Base-by-base conservation (phyloP, 768 basidiomycete species). In the Serpula lacrymans region DNA sequence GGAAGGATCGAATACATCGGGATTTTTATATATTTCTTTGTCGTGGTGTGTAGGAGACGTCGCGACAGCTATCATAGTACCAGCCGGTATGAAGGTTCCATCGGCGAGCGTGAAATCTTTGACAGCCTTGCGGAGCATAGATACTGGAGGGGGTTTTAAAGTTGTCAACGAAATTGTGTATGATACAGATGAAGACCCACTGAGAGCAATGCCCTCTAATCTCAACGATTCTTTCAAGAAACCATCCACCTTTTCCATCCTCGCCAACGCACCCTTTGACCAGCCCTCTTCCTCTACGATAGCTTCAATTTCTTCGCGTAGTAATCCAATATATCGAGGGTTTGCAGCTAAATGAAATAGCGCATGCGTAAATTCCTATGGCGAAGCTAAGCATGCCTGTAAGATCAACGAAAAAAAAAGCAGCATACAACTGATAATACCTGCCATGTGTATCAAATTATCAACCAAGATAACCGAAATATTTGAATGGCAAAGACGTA, bases 161-260 rank as follows among this genome's bases (percentile, higher is more conserved):
- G 7, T 17, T 18, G 26, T 16, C n/a, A 30, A 31, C n/a, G 12
- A 20, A 27, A 9, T 14, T 23, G 20, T 9, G 22, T 8, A 18
- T 5, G 34, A 24, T 22, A 27, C 4, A 12, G 9, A n/a, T 9
- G 18, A 12, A 21, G 9, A 38, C 65, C 5, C 42, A 67, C 67
- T 50, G 24, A 58, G 51, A 27, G 49, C 62, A 16, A 65, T 55
- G 8, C 64, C 61, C 4, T 58, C 62, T 10, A 61, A 22, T 22
- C 71, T 59, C 45, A 64, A 60, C 2, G 64, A 62, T 44, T 72
- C 71, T 37, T 63, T 65, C 38, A 74, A 37, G 49, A 74, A 71
- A 37, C 69, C 72, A 39, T 72, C 70, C 41, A 69, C 49, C 49
- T 64, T 63, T 43, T 58, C 53, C 49, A 68, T 43, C 44, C 52